Evolutionary conservation across 208 protist species (phyloP).

Genomic region (Herpetomonas muscarum): DNA sequence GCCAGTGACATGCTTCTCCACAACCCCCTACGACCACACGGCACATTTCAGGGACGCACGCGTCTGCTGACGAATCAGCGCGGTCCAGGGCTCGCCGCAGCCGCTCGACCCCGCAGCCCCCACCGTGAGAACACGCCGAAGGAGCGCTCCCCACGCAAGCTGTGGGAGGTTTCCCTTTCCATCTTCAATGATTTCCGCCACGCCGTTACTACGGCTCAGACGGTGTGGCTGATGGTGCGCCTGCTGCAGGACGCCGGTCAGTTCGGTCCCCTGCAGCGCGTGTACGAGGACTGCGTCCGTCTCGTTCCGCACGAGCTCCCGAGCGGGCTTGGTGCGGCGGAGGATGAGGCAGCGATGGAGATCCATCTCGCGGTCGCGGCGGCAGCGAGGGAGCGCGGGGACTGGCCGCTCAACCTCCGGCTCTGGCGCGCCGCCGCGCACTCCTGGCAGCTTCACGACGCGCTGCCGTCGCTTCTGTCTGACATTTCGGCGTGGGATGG

Average conservation of each 20-base stretch:
- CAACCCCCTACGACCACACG: background rate
- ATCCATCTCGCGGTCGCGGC: conserved; percentile 20
- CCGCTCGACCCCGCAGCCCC: conserved; percentile 12
- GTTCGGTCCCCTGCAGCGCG: conserved; percentile 5
- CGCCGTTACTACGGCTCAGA: conserved; percentile 31
- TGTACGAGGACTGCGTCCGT: conserved; percentile 21
- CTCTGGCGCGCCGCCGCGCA: conserved; percentile 26
- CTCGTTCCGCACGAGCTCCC: conserved; percentile 12
- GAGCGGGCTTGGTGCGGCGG: conserved; percentile 1
- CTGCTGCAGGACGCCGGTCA: conserved; percentile 25
- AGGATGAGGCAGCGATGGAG: conserved; percentile 16
- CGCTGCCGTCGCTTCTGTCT: background rate
- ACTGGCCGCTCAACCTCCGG: conserved; percentile 38
- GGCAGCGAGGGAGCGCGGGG: conserved; percentile 38
- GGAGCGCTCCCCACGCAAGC: background rate
- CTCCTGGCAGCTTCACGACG: conserved; percentile 12
- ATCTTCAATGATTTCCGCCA: conserved; percentile 41
- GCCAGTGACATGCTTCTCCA: background rate
- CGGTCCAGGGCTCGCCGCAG: conserved; percentile 29
- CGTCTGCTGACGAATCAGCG: conserved; percentile 38
- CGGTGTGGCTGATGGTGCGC: conserved; percentile 36
- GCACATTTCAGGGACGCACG: background rate
- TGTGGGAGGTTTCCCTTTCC: conserved; percentile 19
- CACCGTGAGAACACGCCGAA: background rate
- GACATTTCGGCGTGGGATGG: too few species aligned